phyloP scores from a whole-genome alignment of 192 early-diverging fungal species.

The Spizellomyces sp. region DNA sequence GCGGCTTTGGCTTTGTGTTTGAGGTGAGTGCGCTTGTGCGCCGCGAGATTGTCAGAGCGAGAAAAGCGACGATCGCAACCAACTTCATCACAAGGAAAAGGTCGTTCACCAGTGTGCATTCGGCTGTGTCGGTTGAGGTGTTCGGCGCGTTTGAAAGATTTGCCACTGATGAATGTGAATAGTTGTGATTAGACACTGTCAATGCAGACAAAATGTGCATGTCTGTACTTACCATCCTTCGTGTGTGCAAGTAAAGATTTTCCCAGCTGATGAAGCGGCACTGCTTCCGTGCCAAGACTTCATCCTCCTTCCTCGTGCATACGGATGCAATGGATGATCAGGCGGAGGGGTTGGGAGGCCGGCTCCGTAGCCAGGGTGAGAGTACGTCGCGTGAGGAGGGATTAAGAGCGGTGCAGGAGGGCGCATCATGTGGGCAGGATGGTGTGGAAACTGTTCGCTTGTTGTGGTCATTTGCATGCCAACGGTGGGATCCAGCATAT shows the following conservation, averaged over 20 bases:
- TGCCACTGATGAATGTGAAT: neutral
- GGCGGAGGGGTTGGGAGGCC: neutral
- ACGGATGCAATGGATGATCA: neutral
- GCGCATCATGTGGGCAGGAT: neutral
- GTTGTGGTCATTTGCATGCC: neutral
- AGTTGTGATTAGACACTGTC: too few relatives aligned
- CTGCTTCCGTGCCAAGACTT: neutral
- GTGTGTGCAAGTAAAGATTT: neutral
- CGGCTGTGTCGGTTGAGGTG: conserved; percentile 85
- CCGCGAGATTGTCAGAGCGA: conserved; percentile 72
- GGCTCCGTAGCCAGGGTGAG: neutral
- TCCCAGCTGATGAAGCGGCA: neutral
- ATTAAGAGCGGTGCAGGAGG: neutral
- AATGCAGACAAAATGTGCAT: too few relatives aligned
- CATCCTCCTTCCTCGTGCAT: neutral
- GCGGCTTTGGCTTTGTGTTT: conserved; percentile 5
- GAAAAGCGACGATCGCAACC: conserved; percentile 80
- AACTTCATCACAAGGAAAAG: conserved; percentile 71
- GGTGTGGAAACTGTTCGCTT: neutral
- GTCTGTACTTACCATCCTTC: neutral
- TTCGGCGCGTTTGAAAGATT: conserved; percentile 75
- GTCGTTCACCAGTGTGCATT: conserved; percentile 84
- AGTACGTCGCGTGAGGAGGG: neutral
- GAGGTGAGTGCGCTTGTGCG: conserved; percentile 23
- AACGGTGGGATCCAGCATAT: neutral